phyloP scores from a whole-genome alignment of 2,329 filamentous ascomycete genomes.

The Fusarium caatingaense region DNA sequence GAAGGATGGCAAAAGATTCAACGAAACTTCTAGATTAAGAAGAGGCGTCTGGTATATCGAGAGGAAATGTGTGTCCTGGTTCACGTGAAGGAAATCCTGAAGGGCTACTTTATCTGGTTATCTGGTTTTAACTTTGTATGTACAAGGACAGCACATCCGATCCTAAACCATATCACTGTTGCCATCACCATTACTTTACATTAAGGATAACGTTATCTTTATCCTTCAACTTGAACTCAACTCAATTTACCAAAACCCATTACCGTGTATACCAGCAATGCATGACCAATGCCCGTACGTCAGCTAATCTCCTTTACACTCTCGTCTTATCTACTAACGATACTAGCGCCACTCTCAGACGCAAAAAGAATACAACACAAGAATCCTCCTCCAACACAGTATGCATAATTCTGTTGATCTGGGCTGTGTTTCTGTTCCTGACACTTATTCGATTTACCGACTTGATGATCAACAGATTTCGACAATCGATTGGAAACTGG shows the following conservation, averaged over 20 bases:
- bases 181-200: too few species aligned
- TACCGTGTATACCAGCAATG: neutral
- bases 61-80: neutral
- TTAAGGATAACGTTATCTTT: too few species aligned
- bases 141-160: neutral
- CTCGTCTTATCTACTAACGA: neutral
- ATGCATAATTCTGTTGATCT: neutral
- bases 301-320: neutral
- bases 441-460: constrained; percentile 5
- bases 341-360: neutral
- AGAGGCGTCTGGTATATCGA: neutral
- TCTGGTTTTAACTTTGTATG: neutral
- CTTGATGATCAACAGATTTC: neutral
- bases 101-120: neutral
- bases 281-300: neutral
- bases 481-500: neutral
- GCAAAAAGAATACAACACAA: too few species aligned
- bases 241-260: neutral
- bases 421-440: neutral
- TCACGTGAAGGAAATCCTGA: neutral
- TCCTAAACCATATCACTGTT: neutral
- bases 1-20: neutral
- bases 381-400: neutral
- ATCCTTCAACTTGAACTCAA: neutral
- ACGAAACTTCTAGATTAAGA: neutral